These are phyloP conservation scores for Umbilicus rupestris DNA, from an alignment of 164 flowering plant species.

Conservation along the genomic window DNA sequence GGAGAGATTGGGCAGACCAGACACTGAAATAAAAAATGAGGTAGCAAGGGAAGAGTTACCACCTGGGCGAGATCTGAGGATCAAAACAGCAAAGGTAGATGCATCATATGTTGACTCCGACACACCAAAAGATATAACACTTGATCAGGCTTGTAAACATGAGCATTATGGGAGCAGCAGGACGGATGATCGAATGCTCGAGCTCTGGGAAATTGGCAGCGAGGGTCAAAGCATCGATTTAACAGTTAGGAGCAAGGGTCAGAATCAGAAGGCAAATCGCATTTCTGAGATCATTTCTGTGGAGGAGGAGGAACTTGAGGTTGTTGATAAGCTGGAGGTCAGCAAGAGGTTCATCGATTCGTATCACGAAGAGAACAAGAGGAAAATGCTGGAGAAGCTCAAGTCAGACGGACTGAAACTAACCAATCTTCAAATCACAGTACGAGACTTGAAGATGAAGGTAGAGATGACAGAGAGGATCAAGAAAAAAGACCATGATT, in stretches of 20 bases:
- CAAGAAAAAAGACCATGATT: conserved; percentile 1
- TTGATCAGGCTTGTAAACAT: not conserved
- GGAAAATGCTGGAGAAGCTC: conserved; percentile 5
- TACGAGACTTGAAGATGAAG: not conserved
- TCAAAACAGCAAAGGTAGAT: not conserved
- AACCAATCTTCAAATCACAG: not conserved
- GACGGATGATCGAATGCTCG: not conserved
- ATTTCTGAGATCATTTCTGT: not conserved
- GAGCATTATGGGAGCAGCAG: not conserved
- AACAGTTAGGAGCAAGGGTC: conserved; percentile 2
- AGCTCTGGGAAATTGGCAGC: conserved; percentile 3
- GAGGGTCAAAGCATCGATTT: conserved; percentile 2
- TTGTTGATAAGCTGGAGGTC: not conserved
- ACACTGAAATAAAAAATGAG: not conserved
- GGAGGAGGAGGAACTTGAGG: not conserved
- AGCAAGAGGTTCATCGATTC: conserved; percentile 6
- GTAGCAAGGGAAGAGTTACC: not conserved
- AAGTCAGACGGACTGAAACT: not conserved
- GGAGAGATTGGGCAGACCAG: not conserved
- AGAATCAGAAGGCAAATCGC: not conserved
- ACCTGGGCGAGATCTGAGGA: too few relatives aligned
- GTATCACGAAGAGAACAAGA: conserved; percentile 3
- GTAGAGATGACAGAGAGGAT: not conserved
- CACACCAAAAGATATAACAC: not conserved
- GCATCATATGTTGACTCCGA: not conserved